Base-by-base conservation (phyloP, 768 basidiomycete genomes). In the Russula sp. region DNA sequence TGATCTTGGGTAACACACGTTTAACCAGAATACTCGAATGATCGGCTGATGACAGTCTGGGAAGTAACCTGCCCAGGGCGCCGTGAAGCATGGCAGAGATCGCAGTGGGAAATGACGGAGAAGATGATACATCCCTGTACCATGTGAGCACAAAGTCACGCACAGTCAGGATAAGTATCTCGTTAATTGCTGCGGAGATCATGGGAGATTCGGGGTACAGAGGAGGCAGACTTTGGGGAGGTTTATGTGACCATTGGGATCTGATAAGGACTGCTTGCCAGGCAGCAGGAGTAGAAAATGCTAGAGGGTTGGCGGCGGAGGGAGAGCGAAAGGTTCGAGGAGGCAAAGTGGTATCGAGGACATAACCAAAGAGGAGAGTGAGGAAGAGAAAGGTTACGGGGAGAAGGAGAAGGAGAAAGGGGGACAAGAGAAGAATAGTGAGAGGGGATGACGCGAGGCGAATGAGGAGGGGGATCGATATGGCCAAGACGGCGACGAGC, bases 261-360 rank as follows among this genome's bases (percentile, higher is more conserved):
- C 93, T 84, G 48, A 83, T 93, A 54, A 90, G 78, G 50, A 92
- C 88, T 0, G 87, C 93, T 69, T 94, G 90, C 94, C 94, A 97
- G 36, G 93, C 94, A 59, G 94, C 92, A 29, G 93, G 91, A 3
- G 93, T 93, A 5, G 92, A 91, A 76, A 97, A 96, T 3, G 83
- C 81, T 51, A 94, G 79, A 0, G 90, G 90, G 39, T 84, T 82
- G 18, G 90, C 85, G 0, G 86, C 83, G 59, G 76, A 74, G 10
- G 74, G 73, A n/a, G 86, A 75, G 46, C 73, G 73, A 45, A 77
- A 75, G n/a, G 58, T 66, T 11, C 65, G 60, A 1, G 65, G 66
- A 34, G 74, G 69, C 29, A 70, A 66, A 36, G 70, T 78, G 8
- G 77, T 70, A 70, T 90, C 89, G 61, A 90, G 76, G 54, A 76